Percentiles rank a stretch among this genome's conserved stretches.
Conservation (phyloP, 768 basidiomycete species). For the Podaxis carcinomalis region DNA sequence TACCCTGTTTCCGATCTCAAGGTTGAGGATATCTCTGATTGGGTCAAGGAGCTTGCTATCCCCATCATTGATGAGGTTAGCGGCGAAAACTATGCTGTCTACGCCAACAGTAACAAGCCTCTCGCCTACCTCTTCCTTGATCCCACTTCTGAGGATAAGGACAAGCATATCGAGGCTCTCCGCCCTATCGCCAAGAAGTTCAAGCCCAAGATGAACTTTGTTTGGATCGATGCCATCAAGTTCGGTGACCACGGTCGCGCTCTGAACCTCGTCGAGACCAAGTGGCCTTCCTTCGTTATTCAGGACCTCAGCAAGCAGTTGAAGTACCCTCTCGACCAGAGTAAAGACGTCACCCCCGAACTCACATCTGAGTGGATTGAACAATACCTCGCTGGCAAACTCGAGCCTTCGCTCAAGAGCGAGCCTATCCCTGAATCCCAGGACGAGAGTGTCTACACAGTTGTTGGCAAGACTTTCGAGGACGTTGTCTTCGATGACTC, state of each 20-base stretch:
- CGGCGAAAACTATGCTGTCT: conserved; percentile 87
- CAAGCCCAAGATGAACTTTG: conserved; percentile 92
- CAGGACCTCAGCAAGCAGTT: conserved; percentile 81
- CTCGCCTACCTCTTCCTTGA: conserved; percentile 95
- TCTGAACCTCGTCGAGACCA: conserved; percentile 78
- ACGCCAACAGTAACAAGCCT: conserved; percentile 79
- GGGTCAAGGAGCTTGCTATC: conserved; percentile 79
- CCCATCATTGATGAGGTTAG: conserved; percentile 91
- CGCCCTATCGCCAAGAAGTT: conserved; percentile 75
- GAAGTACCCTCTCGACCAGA: conserved; percentile 85
- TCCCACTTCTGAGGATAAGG: conserved; percentile 61
- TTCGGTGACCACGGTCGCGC: conserved; percentile 96
- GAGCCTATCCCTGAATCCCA: conserved; percentile 82
- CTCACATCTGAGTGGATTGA: conserved; percentile 56
- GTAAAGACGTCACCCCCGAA: conserved; percentile 52
- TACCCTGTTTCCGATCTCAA: conserved; percentile 54
- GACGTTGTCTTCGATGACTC: conserved; percentile 77
- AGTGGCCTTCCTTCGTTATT: conserved; percentile 93
- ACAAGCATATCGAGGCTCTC: conserved; percentile 61
- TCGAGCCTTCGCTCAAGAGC: conserved; percentile 85
- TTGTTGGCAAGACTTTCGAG: conserved; percentile 91
- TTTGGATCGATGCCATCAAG: conserved; percentile 95
- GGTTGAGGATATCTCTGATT: conserved; percentile 61
- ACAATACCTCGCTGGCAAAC: conserved; percentile 64
- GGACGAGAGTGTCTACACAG: conserved; percentile 73